Base-by-base conservation (phyloP, 176 grass and related monocot species). In the Puya raimondii region DNA sequence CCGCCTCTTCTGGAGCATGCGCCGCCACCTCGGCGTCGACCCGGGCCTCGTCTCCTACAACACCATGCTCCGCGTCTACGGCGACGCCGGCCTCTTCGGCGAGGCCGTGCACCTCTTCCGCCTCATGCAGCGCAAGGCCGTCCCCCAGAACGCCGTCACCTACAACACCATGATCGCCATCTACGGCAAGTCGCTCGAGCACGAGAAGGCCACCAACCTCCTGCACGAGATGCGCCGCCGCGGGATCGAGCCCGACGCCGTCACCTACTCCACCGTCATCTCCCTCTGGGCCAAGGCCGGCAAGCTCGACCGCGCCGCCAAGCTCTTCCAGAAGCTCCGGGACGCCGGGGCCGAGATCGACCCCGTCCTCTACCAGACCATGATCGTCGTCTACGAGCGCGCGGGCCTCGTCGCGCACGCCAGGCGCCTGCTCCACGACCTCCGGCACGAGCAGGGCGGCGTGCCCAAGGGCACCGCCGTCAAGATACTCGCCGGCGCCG, bases 101-200 rank as follows among this genome's bases (percentile, higher is more conserved):
- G 93, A 97, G 76, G 93, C 89, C n/a, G 76, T 87, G 42, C 84
- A 92, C 65, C 93, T 92, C 16, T 97, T 97, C 61, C 74, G 71
- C 10, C 86, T 97, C 64, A 92, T 97, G 89, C 80, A 86, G 65
- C 69, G 23, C 7, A 81, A 64, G 66, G 54, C 13, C 59, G 65
- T 92, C 49, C 82, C 53, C 49, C 93, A 91, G 53, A 97, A 97
- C 74, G 86, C 92, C 6, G 84, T 97, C 69, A 92, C 89, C 49
- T 97, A 92, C 73, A 97, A 97, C 79, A 92, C 93, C 70, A 90
- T 97, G 89, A 87, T 97, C 33, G 61, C 80, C 56, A 85, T 97
- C 78, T 87, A 97, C 77, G 93, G 93, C 71, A 97, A 90, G 73
- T 83, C 93, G 12, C 77, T 90, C 63, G 93, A 97, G 74, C 83